Evolutionary conservation across 306 rosid genomes (phyloP), one percentile per base, ranked within the genome.

Genomic region (Pueraria montana): DNA sequence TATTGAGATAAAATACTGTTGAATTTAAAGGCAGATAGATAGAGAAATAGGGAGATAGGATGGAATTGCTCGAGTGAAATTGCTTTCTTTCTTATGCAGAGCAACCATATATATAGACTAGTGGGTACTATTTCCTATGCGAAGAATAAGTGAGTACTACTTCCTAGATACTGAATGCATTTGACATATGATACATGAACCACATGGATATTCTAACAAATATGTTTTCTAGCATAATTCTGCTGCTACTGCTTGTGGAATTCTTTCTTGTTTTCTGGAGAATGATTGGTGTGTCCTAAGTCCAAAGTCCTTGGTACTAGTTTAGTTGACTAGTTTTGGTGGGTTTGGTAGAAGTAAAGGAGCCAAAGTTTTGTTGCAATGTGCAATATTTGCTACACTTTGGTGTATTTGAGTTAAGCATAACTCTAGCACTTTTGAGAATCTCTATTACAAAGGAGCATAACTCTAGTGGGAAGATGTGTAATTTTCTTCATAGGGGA

Each of bases 201-300:
- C 59, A n/a, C 26, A 10, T 20, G 32, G 32, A 58, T 10, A 58
- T 58, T 58, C 64, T 58, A 58, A 58, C 14, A 58, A 58, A 9
- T 52, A 55, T 61, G 38, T 61, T 59, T 61, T 75, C 56, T 59
- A 61, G 18, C 45, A 43, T 61, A 26, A 20, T 76, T 43, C 59
- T 17, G 24, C 43, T 26, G 58, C 43, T 67, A 26, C 46, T 45
- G 26, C 61, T 61, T n/a, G 10, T 34, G 24, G 72, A 66, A 34
- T 32, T 32, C 23, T 64, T 34, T 6, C 4, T 7, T 34, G 23
- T 17, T 34, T 64, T 64, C 49, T 64, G 24, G 70, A 32, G 70
- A 32, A 64, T 17, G 24, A 1, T 34, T 8, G 26, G 62, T 55
- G 48, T 16, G 48, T 34, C 71, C 14, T 36, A 8, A 32, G 21